phyloP scores from a whole-genome alignment of 306 rosid species.

The Quercus mongolica region DNA sequence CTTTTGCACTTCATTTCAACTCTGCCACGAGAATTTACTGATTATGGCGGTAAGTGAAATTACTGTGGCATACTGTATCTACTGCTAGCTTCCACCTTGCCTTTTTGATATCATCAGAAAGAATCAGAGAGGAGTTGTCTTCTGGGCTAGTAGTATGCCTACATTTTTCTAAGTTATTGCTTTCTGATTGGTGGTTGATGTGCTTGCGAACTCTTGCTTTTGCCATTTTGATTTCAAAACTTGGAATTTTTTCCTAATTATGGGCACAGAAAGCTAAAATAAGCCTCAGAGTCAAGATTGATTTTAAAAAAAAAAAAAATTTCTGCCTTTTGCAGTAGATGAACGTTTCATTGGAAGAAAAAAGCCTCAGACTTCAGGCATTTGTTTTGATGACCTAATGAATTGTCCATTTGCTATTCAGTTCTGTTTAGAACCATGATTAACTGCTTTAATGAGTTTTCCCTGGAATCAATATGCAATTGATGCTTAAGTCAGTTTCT shows the following conservation, averaged over 20 bases:
- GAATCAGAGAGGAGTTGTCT: neutral
- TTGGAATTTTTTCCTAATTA: neutral
- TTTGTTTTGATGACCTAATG: no score
- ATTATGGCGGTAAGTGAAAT: constrained; percentile 61
- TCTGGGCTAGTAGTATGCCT: neutral
- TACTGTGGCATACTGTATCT: constrained; percentile 12
- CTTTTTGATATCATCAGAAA: neutral
- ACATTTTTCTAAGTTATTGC: neutral
- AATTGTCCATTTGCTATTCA: no score
- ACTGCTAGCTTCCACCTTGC: constrained; percentile 9
- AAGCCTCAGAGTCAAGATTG: neutral
- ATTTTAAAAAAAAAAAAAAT: no score
- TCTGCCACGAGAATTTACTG: constrained; percentile 80
- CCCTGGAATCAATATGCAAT: no score
- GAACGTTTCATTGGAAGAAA: neutral
- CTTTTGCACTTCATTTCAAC: constrained; percentile 77
- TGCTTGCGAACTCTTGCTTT: neutral
- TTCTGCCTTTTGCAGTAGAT: neutral
- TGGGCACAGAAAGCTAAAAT: neutral
- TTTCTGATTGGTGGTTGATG: neutral
- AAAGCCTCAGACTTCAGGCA: no score
- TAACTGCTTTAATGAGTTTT: no score
- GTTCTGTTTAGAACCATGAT: no score
- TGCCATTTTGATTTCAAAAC: neutral
- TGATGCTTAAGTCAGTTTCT: no score